Evolutionary conservation across 2,329 filamentous ascomycete genomes (phyloP).

Genomic region (Alternaria incomplexa): DNA sequence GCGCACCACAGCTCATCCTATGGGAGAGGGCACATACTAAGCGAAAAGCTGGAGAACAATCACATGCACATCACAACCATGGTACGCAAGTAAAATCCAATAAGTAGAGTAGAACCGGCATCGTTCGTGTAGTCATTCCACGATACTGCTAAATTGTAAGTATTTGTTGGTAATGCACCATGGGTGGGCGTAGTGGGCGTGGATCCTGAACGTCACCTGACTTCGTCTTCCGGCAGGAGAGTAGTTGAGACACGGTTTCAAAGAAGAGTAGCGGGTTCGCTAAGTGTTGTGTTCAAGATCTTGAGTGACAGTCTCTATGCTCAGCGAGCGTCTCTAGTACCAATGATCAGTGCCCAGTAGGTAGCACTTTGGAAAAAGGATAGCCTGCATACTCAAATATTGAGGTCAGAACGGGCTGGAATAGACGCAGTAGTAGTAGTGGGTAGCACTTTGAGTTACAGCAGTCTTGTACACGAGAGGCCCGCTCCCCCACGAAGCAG

Average conservation of each 20-base stretch:
- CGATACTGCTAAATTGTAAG: background rate
- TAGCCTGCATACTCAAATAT: no score
- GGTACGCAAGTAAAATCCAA: background rate
- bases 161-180: background rate
- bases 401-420: no score
- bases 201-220: background rate
- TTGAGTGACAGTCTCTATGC: background rate
- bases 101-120: background rate
- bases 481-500: background rate
- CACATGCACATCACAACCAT: background rate
- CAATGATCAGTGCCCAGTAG: background rate
- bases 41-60: background rate
- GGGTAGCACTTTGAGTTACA: background rate
- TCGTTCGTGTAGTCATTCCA: background rate
- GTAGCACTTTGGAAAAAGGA: background rate
- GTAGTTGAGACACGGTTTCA: background rate
- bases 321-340: background rate
- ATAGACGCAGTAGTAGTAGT: no score
- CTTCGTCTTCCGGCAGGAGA: background rate
- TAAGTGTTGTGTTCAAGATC: background rate
- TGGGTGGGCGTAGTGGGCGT: background rate
- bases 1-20: background rate
- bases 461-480: background rate
- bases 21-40: background rate
- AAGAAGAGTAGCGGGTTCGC: background rate